Conservation (phyloP, 192 early-diverging fungal species). For the Funneliformis mosseae region DNA sequence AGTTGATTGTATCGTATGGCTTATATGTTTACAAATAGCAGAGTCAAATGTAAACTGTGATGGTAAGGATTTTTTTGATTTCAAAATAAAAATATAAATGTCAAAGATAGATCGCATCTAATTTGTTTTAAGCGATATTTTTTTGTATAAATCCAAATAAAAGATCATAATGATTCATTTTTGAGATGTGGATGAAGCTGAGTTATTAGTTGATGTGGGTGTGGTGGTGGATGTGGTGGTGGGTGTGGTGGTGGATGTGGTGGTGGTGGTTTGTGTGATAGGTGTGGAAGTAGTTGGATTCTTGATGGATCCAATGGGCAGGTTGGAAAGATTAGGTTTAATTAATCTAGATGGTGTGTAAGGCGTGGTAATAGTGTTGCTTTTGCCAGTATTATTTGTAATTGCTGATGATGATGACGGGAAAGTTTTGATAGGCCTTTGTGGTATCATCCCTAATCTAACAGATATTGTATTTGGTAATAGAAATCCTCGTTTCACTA, state of each 20-base stretch:
- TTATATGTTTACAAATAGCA: no score
- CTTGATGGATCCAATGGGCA: background rate
- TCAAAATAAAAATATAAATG: no score
- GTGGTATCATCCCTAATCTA: background rate
- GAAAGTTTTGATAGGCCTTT: background rate
- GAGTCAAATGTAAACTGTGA: no score
- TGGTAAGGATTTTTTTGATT: no score
- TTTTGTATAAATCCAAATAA: no score
- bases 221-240: background rate
- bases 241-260: no score
- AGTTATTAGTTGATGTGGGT: background rate
- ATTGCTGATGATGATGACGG: background rate
- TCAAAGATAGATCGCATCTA: no score
- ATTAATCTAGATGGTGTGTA: background rate
- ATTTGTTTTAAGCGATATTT: no score
- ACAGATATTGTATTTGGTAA: background rate
- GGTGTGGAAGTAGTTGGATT: background rate
- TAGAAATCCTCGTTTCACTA: background rate
- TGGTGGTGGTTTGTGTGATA: background rate
- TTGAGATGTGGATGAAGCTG: no score
- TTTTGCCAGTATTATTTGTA: background rate
- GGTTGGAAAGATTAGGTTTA: background rate
- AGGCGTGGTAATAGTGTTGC: background rate
- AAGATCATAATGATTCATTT: background rate
- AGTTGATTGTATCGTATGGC: no score